Base-by-base conservation (phyloP, 371 early-diverging fungal genomes). In the Mortierella sp. region DNA sequence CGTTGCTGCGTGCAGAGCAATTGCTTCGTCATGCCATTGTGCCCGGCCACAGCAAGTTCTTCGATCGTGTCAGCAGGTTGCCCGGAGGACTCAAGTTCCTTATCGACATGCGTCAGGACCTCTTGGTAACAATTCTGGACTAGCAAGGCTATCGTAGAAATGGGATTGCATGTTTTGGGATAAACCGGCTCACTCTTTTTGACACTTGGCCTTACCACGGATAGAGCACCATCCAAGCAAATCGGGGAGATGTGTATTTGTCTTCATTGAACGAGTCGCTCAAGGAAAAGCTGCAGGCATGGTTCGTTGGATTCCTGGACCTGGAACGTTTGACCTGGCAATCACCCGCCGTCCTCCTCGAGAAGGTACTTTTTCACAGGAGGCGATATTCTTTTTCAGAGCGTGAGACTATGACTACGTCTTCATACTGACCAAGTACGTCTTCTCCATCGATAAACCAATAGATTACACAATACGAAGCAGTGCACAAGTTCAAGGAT, bases 291-390 rank as follows among this genome's bases (percentile, higher is more conserved):
- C 85, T 96, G 11, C 92, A 93, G 78, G 83, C 83, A 24, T 94
- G 93, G 93, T 90, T 96, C 64, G 89, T 95, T 16, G 92, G 92
- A 21, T 92, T 90, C 37, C 80, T 96, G 64, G 94, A 94, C 57
- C 89, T 96, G 28, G 93, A 95, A 71, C 89, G 94, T 26, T 89
- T 97, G 16, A 94, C 95, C 1, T 96, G 96, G 97, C 89, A 91
- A 79, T 93, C 93, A 19, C 93, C 96, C 3, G 96, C 95, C 3
- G 89, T 88, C 40, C 82, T 95, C 10, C 89, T 97, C 31, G 97
- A 97, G 86, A 95, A 95, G 89, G 95, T 95, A 78, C 6, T 14
- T 61, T 31, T 5, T 5, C 10, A 61, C 19, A 61, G 4, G 37
- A 28, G 2, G 67, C 10, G 40, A 8, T 21, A 0, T 21, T 0